These are phyloP conservation scores for Diaporthe citri DNA, from an alignment of 2,329 filamentous ascomycete species.

Conservation along the genomic window DNA sequence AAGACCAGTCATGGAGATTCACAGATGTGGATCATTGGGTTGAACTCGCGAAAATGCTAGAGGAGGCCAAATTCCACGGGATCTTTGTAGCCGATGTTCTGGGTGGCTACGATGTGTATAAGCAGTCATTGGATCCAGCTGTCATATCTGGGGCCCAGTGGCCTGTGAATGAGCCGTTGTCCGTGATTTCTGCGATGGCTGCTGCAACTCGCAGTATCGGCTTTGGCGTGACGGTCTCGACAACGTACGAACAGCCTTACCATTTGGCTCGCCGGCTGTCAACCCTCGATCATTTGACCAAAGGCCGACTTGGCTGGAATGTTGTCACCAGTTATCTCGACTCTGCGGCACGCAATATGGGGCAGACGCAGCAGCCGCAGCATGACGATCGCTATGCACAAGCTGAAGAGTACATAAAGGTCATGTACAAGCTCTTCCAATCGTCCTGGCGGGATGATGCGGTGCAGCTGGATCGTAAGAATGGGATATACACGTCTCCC, in stretches of 20 bases:
- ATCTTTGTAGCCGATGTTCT: constrained; percentile 78
- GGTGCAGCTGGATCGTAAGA: constrained; percentile 63
- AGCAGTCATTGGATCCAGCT: constrained; percentile 68
- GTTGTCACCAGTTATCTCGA: constrained; percentile 78
- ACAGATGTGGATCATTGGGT: constrained; percentile 72
- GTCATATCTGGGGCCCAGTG: constrained; percentile 75
- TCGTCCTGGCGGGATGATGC: constrained; percentile 70
- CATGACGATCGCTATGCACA: constrained; percentile 73
- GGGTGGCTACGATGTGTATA: constrained; percentile 77
- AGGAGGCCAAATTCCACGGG: constrained; percentile 73
- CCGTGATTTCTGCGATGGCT: constrained; percentile 75
- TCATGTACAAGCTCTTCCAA: constrained; percentile 67
- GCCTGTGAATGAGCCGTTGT: constrained; percentile 78
- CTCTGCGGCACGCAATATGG: constrained; percentile 74
- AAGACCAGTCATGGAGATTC: constrained; percentile 73
- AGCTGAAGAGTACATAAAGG: constrained; percentile 72
- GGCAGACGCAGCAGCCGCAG: constrained; percentile 66
- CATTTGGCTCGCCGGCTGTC: constrained; percentile 74
- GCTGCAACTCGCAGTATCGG: constrained; percentile 75
- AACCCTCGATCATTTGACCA: constrained; percentile 76
- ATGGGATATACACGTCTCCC: constrained; percentile 70
- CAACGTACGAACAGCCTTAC: constrained; percentile 78
- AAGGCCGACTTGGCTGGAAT: constrained; percentile 67
- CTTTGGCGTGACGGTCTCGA: constrained; percentile 76
- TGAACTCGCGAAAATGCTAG: constrained; percentile 69